Percentiles rank a stretch among this genome's conserved stretches.
Conservation (phyloP, 1,284 basidiomycete species). For the Gymnopus androsaceus region DNA sequence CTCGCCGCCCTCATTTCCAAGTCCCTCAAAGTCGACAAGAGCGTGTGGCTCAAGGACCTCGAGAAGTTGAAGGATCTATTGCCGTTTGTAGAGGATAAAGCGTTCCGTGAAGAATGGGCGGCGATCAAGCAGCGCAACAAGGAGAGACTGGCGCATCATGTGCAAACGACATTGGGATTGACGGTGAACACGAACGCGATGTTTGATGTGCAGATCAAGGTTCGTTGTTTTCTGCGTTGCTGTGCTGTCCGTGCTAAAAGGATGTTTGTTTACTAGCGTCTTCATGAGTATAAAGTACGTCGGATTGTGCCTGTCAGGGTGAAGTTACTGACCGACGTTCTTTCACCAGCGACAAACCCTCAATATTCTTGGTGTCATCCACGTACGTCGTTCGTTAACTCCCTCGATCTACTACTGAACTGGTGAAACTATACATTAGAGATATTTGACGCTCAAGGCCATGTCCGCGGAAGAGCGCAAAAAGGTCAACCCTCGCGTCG, state of each 20-base stretch:
- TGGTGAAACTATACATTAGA: constrained; percentile 38
- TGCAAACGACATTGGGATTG: constrained; percentile 75
- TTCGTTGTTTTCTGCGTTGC: constrained; percentile 30
- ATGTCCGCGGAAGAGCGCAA: constrained; percentile 78
- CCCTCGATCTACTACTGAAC: background rate
- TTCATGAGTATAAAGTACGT: constrained; percentile 85
- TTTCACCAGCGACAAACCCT: constrained; percentile 71
- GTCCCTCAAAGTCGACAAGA: constrained; percentile 75
- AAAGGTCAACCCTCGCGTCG: constrained; percentile 77
- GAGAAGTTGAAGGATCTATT: constrained; percentile 69
- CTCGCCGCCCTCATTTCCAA: constrained; percentile 82
- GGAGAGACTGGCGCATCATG: constrained; percentile 76
- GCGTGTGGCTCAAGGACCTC: constrained; percentile 80
- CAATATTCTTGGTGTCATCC: constrained; percentile 85
- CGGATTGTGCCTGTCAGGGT: background rate
- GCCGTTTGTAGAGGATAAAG: constrained; percentile 66
- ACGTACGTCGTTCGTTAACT: constrained; percentile 47
- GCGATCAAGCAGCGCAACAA: constrained; percentile 88
- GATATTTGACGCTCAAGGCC: constrained; percentile 81
- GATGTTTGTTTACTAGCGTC: constrained; percentile 46
- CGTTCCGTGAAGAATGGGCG: constrained; percentile 79
- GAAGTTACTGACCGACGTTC: background rate
- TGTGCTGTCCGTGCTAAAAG: background rate
- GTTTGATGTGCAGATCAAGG: constrained; percentile 93
- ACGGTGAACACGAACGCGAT: constrained; percentile 78